Evolutionary conservation across 164 flowering plant genomes (phyloP).

Genomic region (Liriodendron chinense): DNA sequence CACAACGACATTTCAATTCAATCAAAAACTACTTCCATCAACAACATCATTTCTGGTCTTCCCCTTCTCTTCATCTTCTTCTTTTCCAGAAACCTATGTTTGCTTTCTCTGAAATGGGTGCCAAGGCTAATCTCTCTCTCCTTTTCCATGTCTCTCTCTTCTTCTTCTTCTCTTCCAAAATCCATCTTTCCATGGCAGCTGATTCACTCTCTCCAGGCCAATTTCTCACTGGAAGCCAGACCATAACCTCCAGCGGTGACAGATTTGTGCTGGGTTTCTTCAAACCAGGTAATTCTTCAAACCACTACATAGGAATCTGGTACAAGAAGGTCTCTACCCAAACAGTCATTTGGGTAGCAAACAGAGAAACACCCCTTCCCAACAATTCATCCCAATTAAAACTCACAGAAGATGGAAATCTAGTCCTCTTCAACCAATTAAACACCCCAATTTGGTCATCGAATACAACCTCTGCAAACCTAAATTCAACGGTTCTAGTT

Average conservation of each 20-base stretch:
- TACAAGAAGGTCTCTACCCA: constrained; percentile 8
- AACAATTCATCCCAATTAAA: constrained; percentile 8
- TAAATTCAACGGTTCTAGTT: constrained; percentile 7
- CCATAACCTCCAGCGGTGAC: constrained; percentile 8
- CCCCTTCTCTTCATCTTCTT: too few relatives aligned
- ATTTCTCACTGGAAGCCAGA: constrained; percentile 14
- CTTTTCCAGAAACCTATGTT: too few relatives aligned
- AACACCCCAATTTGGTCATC: constrained; percentile 13
- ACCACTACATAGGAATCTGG: constrained; percentile 22
- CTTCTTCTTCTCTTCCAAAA: background rate
- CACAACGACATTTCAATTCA: too few relatives aligned
- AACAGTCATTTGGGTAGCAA: constrained; percentile 20
- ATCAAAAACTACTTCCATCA: too few relatives aligned
- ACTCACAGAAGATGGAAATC: constrained; percentile 18
- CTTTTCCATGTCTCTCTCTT: background rate
- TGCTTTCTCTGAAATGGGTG: background rate
- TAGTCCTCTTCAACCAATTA: constrained; percentile 11
- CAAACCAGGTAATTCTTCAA: constrained; percentile 12
- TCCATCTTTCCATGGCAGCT: constrained; percentile 3
- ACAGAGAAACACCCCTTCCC: constrained; percentile 18
- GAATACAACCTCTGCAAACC: constrained; percentile 1
- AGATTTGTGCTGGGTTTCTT: constrained; percentile 18
- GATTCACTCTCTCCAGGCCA: constrained; percentile 13
- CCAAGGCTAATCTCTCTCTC: background rate
- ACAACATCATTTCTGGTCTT: too few relatives aligned